Percentiles rank a stretch among this genome's conserved stretches.
These are phyloP conservation scores for Alternaria brassicicola DNA, from an alignment of 2,329 filamentous ascomycete genomes.

Conservation along the genomic window DNA sequence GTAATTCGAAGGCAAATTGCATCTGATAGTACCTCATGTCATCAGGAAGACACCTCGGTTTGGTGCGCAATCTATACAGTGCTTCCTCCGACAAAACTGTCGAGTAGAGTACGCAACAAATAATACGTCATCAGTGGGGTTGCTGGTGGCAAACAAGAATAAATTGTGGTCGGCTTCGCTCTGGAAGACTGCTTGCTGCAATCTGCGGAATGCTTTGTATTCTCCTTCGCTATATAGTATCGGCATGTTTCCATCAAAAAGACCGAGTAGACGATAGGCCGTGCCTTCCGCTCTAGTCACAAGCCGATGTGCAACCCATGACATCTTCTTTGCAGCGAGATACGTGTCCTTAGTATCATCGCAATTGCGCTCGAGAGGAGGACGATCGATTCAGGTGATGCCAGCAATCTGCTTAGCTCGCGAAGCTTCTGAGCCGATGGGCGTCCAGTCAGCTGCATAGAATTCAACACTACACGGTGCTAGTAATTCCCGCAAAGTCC, in stretches of 20 bases:
- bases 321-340: conserved; percentile 11
- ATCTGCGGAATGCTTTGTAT: background rate
- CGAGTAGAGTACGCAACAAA: background rate
- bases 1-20: too few species aligned
- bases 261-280: conserved; percentile 23
- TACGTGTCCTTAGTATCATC: background rate
- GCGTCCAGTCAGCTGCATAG: conserved; percentile 2
- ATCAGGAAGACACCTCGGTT: background rate
- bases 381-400: background rate
- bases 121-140: too few species aligned
- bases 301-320: conserved; percentile 21
- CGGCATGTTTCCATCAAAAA: conserved; percentile 20
- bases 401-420: background rate
- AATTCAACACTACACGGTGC: conserved; percentile 9
- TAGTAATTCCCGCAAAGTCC: conserved; percentile 12
- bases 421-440: background rate
- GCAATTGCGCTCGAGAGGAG: background rate
- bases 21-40: background rate
- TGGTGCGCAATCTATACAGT: background rate
- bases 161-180: background rate
- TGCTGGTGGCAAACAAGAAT: background rate
- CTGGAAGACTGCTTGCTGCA: conserved; percentile 22
- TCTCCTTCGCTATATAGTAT: conserved; percentile 34
- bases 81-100: background rate
- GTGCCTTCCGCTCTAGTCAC: conserved; percentile 7